phyloP scores from a whole-genome alignment of 2,329 filamentous ascomycete species.

The Claviceps sorghi region DNA sequence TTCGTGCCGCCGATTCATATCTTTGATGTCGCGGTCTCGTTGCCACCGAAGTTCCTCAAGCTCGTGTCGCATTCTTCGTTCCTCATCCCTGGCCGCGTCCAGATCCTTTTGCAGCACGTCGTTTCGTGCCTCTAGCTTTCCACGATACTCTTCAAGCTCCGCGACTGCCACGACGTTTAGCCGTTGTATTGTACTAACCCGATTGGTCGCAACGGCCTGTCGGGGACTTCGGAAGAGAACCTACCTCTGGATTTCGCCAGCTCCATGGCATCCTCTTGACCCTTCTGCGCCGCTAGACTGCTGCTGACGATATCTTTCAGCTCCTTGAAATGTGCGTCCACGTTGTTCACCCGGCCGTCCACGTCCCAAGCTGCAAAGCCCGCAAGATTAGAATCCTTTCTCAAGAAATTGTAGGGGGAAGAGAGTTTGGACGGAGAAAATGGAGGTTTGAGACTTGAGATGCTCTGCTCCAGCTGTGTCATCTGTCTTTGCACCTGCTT shows the following conservation, averaged over 20 bases:
- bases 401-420: conserved; percentile 45
- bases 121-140: conserved; percentile 31
- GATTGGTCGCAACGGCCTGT: neutral
- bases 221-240: conserved; percentile 10
- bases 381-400: conserved; percentile 57
- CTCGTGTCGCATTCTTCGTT: conserved; percentile 20
- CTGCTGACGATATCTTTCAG: conserved; percentile 60
- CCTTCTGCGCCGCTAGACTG: conserved; percentile 51
- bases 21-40: conserved; percentile 34
- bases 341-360: conserved; percentile 57
- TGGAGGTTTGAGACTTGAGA: conserved; percentile 20
- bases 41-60: conserved; percentile 24
- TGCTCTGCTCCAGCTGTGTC: conserved; percentile 17
- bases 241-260: conserved; percentile 62
- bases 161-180: conserved; percentile 20
- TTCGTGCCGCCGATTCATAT: conserved; percentile 28
- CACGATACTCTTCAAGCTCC: conserved; percentile 33
- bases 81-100: conserved; percentile 23
- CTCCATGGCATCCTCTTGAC: conserved; percentile 59
- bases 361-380: conserved; percentile 62
- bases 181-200: conserved; percentile 3
- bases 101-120: conserved; percentile 50
- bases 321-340: conserved; percentile 59
- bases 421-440: conserved; percentile 25
- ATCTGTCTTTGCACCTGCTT: conserved; percentile 19